A percentile compares a stretch with the other conserved stretches of the same genome.
phyloP scores from a whole-genome alignment of 1,139 yeast species.

The Kodamaea ohmeri region DNA sequence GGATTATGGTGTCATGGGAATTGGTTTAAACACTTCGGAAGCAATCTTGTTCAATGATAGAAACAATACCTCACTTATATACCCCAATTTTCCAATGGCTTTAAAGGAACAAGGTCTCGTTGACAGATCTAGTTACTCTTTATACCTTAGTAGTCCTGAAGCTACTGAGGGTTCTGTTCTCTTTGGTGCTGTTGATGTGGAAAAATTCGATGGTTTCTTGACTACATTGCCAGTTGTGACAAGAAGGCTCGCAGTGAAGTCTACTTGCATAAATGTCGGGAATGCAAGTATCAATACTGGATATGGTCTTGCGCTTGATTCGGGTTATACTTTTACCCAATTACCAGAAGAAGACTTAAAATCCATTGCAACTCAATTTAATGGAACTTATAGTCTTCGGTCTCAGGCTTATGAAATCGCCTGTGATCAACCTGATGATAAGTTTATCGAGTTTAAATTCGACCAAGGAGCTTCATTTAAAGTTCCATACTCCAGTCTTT shows the following conservation, averaged over 20 bases:
- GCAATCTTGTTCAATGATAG: slow-evolving; percentile 3
- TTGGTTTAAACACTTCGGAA: slow-evolving; percentile 12
- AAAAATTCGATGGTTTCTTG: slow-evolving; percentile 18
- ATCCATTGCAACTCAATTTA: slow-evolving; percentile 28
- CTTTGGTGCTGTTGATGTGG: slow-evolving; percentile 23
- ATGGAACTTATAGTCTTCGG: slow-evolving; percentile 3
- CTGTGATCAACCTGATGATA: slow-evolving; percentile 16
- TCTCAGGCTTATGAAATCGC: slow-evolving; percentile 21
- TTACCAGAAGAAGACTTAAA: slow-evolving; percentile 38
- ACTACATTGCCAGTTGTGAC: slow-evolving; percentile 6
- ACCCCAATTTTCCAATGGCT: slow-evolving; percentile 13
- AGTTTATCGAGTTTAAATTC: slow-evolving; percentile 15
- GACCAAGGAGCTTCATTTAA: slow-evolving; percentile 16
- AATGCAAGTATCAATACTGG: slow-evolving; percentile 1
- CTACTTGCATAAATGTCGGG: slow-evolving; percentile 1
- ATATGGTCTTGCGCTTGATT: slow-evolving; percentile 8
- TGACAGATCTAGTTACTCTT: slow-evolving; percentile 11
- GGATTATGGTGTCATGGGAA: slow-evolving; percentile 18
- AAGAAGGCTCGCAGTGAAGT: slow-evolving; percentile 4
- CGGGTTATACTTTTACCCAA: slow-evolving; percentile 7
- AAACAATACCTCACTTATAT: slow-evolving; percentile 9
- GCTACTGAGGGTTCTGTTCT: slow-evolving; percentile 37
- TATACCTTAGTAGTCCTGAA: slow-evolving; percentile 34
- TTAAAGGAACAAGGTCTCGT: slow-evolving; percentile 14
- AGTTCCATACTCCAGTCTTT: slow-evolving; percentile 18